Conservation (phyloP, 176 grass and related monocot genomes). For the Oryza meridionalis region DNA sequence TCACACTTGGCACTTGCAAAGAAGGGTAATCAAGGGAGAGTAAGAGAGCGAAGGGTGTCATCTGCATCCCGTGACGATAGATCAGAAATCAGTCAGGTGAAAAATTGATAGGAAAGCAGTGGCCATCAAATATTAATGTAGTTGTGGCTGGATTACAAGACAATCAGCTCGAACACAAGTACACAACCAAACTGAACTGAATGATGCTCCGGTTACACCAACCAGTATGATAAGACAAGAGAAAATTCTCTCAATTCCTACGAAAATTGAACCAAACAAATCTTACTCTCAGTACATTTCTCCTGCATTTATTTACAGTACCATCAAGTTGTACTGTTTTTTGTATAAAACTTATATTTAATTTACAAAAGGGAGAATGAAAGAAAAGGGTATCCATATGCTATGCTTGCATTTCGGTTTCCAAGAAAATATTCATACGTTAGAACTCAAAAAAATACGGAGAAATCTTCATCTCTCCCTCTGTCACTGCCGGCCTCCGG, state of each 20-base stretch:
- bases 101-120: neutral
- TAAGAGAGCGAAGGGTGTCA: neutral
- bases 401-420: neutral
- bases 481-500: neutral
- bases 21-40: neutral
- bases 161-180: neutral
- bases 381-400: neutral
- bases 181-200: neutral
- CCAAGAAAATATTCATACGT: neutral
- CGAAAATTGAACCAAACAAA: neutral
- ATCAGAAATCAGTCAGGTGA: neutral
- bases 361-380: neutral
- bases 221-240: neutral
- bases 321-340: too few relatives aligned
- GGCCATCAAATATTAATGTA: neutral
- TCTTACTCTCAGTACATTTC: neutral
- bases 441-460: slow-evolving; percentile 42
- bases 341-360: neutral
- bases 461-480: slow-evolving; percentile 47
- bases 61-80: neutral
- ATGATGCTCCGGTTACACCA: neutral
- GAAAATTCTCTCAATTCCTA: neutral
- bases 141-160: neutral
- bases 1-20: neutral
- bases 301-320: neutral